Evolutionary conservation across 148 eudicot genomes (phyloP), one percentile per base, ranked within the genome.

Genomic region (Salicornia ramosissima): DNA sequence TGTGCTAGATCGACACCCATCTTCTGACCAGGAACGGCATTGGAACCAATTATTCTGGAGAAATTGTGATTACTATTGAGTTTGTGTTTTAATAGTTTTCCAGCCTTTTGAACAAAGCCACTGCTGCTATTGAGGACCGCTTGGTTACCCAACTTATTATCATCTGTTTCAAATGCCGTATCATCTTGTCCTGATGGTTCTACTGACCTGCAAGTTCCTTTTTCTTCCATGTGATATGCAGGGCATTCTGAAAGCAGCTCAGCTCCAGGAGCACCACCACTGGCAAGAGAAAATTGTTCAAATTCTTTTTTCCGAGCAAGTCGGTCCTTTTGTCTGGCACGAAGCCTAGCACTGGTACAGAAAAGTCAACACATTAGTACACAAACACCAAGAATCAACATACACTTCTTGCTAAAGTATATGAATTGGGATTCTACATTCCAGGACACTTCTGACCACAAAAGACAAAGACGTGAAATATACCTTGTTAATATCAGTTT

Each of bases 321-420:
- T 39, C 93, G 86, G 60, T 83, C 91, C 55, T 91, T 95, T 79
- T 95, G 99, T 76, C 97, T 80, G 56, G 90, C 84, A 74, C 99
- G 97, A 72, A 95, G 96, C 83, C 75, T 87, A 12, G 85, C 78
- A 75, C 99, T 95, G 86, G 69, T 54, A 54, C 40, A 77, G 65
- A 64, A n/a, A 67, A 73, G 61, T 69, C 33, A 62, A 30, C 36
- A 58, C 30, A 63, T 77, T 6, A 77, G 49, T 64, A 34, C n/a
- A 62, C 28, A 57, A 47, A 25, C 65, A 29, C 4, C 30, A 61
- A 24, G 36, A 26, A 52, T 22, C 19, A 63, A 55, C 13, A 16
- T 60, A 11, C 16, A 14, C 51, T 22, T 28, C 31, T 43, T 49
- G 16, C 50, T 63, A 19, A 57, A 43, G 46, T 58, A 29, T 40